A percentile compares a stretch with the other conserved stretches of the same genome.
These are phyloP conservation scores for Leccinum olivaceopallidum DNA, from an alignment of 768 basidiomycete genomes.

Conservation along the genomic window DNA sequence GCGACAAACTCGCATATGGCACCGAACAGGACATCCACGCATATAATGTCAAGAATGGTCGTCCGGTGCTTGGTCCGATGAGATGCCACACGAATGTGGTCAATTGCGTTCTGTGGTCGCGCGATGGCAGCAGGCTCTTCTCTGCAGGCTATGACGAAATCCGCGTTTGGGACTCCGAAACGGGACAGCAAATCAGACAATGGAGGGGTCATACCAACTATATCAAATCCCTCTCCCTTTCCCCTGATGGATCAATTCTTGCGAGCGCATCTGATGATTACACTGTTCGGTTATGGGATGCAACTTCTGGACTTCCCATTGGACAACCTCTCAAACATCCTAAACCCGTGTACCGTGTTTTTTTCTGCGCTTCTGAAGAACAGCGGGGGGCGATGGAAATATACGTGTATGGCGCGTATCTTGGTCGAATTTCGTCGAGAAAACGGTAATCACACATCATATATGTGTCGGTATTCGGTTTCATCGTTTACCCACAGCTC, in stretches of 20 bases:
- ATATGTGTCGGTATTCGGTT: too few relatives aligned
- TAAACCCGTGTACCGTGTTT: accelerated
- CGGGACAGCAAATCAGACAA: neutral
- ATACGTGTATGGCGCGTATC: neutral
- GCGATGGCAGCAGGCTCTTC: neutral
- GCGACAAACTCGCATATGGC: too few relatives aligned
- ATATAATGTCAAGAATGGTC: too few relatives aligned
- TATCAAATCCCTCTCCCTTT: neutral
- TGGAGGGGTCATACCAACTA: neutral
- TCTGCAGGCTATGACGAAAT: neutral
- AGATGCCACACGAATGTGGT: neutral
- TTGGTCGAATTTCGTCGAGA: too few relatives aligned
- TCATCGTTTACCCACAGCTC: too few relatives aligned
- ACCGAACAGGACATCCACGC: too few relatives aligned
- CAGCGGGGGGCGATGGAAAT: neutral
- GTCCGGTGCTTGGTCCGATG: neutral
- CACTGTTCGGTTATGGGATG: neutral
- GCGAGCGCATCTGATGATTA: neutral
- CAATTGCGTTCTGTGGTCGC: neutral
- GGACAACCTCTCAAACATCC: neutral
- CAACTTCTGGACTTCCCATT: neutral
- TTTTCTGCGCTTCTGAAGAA: neutral
- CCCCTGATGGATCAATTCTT: neutral
- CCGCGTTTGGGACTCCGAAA: neutral
- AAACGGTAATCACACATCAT: too few relatives aligned